Evolutionary conservation across 2,329 filamentous ascomycete genomes (phyloP).

Genomic region (Diaporthe humulicola): DNA sequence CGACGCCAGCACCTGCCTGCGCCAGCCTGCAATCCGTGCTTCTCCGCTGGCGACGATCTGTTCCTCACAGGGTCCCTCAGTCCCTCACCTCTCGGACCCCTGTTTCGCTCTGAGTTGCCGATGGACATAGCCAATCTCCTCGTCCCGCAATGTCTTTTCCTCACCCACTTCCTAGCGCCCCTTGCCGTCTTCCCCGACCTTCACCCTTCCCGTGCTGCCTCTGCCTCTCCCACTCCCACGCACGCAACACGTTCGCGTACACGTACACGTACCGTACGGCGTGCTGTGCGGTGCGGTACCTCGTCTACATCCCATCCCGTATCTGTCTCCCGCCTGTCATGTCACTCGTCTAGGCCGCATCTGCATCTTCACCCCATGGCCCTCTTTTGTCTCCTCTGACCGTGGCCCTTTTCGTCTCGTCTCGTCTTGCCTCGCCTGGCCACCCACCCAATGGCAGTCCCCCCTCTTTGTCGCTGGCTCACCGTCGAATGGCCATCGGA

Average conservation of each 20-base stretch:
- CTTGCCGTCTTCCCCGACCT: conserved; percentile 32
- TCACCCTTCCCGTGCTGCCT: conserved; percentile 28
- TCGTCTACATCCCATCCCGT: conserved; percentile 6
- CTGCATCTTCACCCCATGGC: conserved; percentile 1
- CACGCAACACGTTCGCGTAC: too few species aligned
- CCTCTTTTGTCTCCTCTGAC: neutral
- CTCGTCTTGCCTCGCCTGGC: neutral
- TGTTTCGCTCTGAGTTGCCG: conserved; percentile 26
- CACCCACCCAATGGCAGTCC: conserved; percentile 23
- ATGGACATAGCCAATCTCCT: conserved; percentile 34
- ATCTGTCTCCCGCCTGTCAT: neutral
- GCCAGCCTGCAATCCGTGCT: conserved; percentile 29
- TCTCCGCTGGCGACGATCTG: conserved; percentile 25
- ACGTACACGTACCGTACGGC: neutral
- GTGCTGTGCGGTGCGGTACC: neutral
- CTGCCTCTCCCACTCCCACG: neutral
- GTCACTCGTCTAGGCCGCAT: neutral
- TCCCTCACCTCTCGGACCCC: conserved; percentile 5
- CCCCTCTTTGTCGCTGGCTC: conserved; percentile 23
- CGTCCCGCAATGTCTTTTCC: conserved; percentile 33
- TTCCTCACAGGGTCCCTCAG: conserved; percentile 23
- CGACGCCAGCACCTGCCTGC: conserved; percentile 14
- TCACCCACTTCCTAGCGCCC: conserved; percentile 20
- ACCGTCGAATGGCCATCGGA: conserved; percentile 1
- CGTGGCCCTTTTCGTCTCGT: conserved; percentile 1